Conservation (phyloP, 139 green algal genomes). For the Chlamydomonas sp. region DNA sequence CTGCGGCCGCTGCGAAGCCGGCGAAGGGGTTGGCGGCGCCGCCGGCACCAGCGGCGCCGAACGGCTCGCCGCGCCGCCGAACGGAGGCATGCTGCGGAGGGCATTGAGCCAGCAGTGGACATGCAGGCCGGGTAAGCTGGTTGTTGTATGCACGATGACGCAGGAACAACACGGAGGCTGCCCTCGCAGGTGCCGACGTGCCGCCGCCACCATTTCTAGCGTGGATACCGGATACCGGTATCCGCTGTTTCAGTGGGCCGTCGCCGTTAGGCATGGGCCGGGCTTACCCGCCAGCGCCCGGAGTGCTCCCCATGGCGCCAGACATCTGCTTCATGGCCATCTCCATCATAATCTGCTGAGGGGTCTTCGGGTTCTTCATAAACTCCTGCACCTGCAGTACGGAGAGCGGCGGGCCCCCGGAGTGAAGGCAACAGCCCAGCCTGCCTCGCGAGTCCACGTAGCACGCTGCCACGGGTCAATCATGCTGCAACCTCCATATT, state of each 20-base stretch:
- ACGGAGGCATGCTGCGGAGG: slow-evolving; percentile 27
- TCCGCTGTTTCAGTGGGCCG: not conserved
- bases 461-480: not conserved
- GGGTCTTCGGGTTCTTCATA: slow-evolving; percentile 69
- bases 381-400: slow-evolving; percentile 58
- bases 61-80: slow-evolving; percentile 21
- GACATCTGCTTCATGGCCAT: slow-evolving; percentile 78
- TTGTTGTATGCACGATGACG: not conserved
- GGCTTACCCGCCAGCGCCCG: slow-evolving; percentile 33
- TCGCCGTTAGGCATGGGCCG: not conserved
- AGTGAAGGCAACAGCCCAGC: not conserved
- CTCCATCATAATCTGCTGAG: slow-evolving; percentile 71
- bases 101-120: not conserved
- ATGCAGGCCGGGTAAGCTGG: not conserved
- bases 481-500: not conserved
- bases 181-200: not conserved
- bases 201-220: not conserved
- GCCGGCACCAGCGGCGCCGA: slow-evolving; percentile 11
- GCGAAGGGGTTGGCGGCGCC: slow-evolving; percentile 44
- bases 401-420: not conserved
- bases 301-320: slow-evolving; percentile 41
- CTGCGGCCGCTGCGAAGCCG: slow-evolving; percentile 30
- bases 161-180: not conserved
- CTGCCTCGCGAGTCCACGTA: not conserved
- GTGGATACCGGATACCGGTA: not conserved